Evolutionary conservation across 805 yeast genomes (phyloP).

Genomic region (Blastobotrys attinorum): DNA sequence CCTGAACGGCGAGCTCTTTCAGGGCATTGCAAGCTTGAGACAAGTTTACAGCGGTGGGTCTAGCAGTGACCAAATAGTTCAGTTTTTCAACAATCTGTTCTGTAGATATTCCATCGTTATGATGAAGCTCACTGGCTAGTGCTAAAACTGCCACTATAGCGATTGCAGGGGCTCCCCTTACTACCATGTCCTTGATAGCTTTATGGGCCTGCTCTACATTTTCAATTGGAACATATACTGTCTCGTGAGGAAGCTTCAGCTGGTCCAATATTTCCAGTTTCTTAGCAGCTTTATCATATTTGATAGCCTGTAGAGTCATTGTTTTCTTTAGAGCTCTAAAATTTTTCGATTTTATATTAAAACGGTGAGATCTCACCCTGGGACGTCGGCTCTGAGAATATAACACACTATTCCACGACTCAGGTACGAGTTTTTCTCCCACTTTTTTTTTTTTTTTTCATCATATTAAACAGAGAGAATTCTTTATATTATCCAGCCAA

Average conservation of each 20-base stretch:
- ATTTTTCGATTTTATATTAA: too few relatives aligned
- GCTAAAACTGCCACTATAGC: slow-evolving; percentile 90
- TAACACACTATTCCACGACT: not conserved
- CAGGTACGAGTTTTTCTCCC: not conserved
- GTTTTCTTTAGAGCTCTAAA: not conserved
- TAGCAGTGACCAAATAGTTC: slow-evolving; percentile 59
- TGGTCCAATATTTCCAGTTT: slow-evolving; percentile 69
- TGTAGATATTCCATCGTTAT: slow-evolving; percentile 25
- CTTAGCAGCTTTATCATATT: slow-evolving; percentile 41
- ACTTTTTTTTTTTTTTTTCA: not conserved
- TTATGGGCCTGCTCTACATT: slow-evolving; percentile 68
- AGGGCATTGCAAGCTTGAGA: slow-evolving; percentile 62
- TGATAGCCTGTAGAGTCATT: slow-evolving; percentile 51
- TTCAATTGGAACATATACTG: slow-evolving; percentile 55
- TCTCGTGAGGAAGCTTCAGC: slow-evolving; percentile 68
- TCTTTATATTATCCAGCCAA: too few relatives aligned
- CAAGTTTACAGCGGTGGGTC: slow-evolving; percentile 95
- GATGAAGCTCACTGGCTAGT: slow-evolving; percentile 60
- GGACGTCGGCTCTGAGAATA: too few relatives aligned
- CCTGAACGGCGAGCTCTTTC: slow-evolving; percentile 21
- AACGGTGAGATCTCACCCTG: too few relatives aligned
- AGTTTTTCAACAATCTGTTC: slow-evolving; percentile 35
- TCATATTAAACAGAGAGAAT: not conserved
- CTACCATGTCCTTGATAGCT: slow-evolving; percentile 87
- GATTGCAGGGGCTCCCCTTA: slow-evolving; percentile 97